Base-by-base conservation (phyloP, 768 basidiomycete species). In the Termitomyces sp. region DNA sequence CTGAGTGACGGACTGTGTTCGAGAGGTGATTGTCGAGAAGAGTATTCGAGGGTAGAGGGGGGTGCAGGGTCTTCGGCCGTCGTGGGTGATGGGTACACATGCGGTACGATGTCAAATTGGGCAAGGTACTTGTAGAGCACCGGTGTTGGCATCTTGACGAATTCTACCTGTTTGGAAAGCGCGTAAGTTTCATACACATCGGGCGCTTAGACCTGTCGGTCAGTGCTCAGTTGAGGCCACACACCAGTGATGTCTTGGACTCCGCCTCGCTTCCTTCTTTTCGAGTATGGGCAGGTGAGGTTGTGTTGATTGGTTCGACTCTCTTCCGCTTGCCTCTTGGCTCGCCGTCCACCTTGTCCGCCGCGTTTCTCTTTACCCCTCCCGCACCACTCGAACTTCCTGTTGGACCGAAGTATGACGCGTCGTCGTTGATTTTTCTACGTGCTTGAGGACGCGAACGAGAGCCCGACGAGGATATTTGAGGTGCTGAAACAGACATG, bases 321-420 rank as follows among this genome's bases (percentile, higher is more conserved):
- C 87, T 81, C 73, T 90, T 92, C 65, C 90, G 75, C 72, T 93
- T 91, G 55, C 79, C 77, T 51, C 89, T 78, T 16, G 86, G 84
- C 64, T 91, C 90, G n/a, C 87, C 87, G 8, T 91, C 88, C 28
- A 75, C 79, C 66, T 84, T 82, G 54, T 91, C 90, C 18, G 67
- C 74, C 0, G 88, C 89, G 48, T 83, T 82, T 63, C 90, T 74
- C 68, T 92, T 91, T 18, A 79, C 70, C 40, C 83, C 82, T 16
- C 40, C 67, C 3, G 70, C 70, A 14, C 74, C 72, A 36, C 72
- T 66, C n/a, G 73, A 64, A 7, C 74, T 71, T 9, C 76, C 71
- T 52, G 79, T 75, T 13, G 84, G 82, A 16, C 85, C 86, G 61
- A 85, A 81, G 70, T 91, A 90, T 23, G 87, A 79, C 16, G 87